Evolutionary conservation across 345 rosid species (phyloP).

Genomic region (Noccaea caerulescens): DNA sequence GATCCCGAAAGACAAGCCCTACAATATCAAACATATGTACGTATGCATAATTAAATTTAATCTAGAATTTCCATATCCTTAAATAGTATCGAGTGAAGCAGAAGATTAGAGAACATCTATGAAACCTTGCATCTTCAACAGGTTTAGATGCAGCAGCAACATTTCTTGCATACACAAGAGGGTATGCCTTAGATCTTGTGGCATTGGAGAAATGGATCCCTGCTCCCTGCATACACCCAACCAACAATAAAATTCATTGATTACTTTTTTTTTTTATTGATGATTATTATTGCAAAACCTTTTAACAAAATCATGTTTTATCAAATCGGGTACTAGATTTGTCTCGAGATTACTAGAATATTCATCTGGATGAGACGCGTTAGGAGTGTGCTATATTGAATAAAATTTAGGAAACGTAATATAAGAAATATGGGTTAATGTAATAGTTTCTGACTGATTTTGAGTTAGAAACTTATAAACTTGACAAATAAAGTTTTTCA

Average conservation of each 20-base stretch:
- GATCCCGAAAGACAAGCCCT: conserved; percentile 78
- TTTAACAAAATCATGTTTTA: no score
- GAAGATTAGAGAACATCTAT: not conserved
- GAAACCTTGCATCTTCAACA: conserved; percentile 62
- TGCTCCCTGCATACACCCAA: conserved; percentile 53
- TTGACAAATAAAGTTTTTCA: no score
- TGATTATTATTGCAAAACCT: not conserved
- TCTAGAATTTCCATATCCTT: not conserved
- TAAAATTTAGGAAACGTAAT: no score
- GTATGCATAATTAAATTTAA: not conserved
- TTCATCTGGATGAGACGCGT: not conserved
- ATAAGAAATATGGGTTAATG: no score
- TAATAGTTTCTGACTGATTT: no score
- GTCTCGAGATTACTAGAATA: not conserved
- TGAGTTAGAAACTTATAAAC: not conserved
- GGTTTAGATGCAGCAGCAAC: conserved; percentile 61
- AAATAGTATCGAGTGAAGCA: not conserved
- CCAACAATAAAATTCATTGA: conserved; percentile 15
- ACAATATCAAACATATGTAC: conserved; percentile 18
- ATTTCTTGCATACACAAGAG: conserved; percentile 61
- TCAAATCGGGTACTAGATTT: no score
- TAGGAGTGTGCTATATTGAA: not conserved
- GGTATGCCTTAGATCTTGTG: conserved; percentile 52
- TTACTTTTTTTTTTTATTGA: conserved; percentile 37
- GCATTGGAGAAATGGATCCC: conserved; percentile 68